Evolutionary conservation across 768 basidiomycete genomes (phyloP), one percentile per base, ranked within the genome.

Genomic region (Boletus tylopilopsis): DNA sequence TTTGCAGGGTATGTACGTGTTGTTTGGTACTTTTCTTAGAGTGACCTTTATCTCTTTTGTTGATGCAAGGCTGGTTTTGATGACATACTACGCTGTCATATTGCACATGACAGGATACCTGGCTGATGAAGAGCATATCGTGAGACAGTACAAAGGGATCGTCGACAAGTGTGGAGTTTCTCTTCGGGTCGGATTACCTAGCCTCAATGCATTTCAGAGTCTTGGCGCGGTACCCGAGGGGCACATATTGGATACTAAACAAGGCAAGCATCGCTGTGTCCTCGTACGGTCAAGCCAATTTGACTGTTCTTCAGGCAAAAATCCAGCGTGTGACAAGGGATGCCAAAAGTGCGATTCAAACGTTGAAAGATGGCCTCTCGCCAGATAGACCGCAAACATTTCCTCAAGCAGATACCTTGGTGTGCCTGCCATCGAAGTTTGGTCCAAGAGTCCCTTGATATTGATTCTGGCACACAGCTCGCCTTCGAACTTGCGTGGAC

Each of bases 401-500:
- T 62, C 74, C 70, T n/a, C 86, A 90, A 63, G 88, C 85, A 1
- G 87, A 90, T 62, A 80, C 82, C n/a, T 62, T 90, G 59, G 86
- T 87, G 61, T 43, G 49, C 13, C 40, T n/a, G n/a, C n/a, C n/a
- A n/a, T n/a, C n/a, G n/a, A n/a, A n/a, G 25, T 25, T 36, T 45
- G 32, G 2, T 11, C 6, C 10, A 18, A 22, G 6, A 12, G 11
- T 27, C 27, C 11, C 12, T 33, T n/a, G 21, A 35, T 39, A 1
- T 44, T 18, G 0, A 27, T 10, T 42, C 18, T n/a, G 15, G 34
- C 13, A 21, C 16, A 11, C 50, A 87, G 84, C 73, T 90, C 8
- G 72, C 79, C 12, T 90, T 88, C 54, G 89, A 91, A 63, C 74
- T 91, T 5, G 87, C 85, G 0, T 90, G 89, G 88, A 83, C 81